Conservation (phyloP, 495 filamentous ascomycete species). For the Hypoxylon fuscum region DNA sequence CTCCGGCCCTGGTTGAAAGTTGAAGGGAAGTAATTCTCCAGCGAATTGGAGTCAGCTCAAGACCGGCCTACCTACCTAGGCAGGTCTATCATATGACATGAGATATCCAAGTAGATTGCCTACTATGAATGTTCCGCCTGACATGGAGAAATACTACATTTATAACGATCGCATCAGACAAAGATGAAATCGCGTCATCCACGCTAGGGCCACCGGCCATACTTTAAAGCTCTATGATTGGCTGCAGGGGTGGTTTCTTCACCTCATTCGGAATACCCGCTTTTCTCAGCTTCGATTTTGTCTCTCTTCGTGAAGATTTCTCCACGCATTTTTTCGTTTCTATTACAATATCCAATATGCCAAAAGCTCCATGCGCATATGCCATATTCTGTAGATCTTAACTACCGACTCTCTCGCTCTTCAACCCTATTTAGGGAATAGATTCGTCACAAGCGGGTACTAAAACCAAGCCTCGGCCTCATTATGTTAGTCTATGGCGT, state of each 20-base stretch:
- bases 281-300: constrained; percentile 3
- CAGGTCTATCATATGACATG: too few species aligned
- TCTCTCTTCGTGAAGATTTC: background rate
- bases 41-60: background rate
- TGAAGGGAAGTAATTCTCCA: background rate
- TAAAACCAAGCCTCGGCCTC: background rate
- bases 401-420: background rate
- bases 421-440: background rate
- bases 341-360: constrained; percentile 10
- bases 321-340: background rate
- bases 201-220: constrained; percentile 16
- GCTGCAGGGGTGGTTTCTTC: constrained; percentile 7
- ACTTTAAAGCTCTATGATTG: constrained; percentile 25
- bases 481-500: background rate
- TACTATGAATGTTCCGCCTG: too few species aligned
- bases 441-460: constrained; percentile 2
- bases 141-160: background rate
- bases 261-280: constrained; percentile 24
- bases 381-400: background rate
- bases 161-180: constrained; percentile 31
- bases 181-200: constrained; percentile 31
- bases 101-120: too few species aligned
- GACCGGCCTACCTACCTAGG: background rate
- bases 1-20: background rate
- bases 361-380: constrained; percentile 6